These are phyloP conservation scores for Aureobasidium sp. DNA, from an alignment of 2,329 filamentous ascomycete species.

Conservation along the genomic window DNA sequence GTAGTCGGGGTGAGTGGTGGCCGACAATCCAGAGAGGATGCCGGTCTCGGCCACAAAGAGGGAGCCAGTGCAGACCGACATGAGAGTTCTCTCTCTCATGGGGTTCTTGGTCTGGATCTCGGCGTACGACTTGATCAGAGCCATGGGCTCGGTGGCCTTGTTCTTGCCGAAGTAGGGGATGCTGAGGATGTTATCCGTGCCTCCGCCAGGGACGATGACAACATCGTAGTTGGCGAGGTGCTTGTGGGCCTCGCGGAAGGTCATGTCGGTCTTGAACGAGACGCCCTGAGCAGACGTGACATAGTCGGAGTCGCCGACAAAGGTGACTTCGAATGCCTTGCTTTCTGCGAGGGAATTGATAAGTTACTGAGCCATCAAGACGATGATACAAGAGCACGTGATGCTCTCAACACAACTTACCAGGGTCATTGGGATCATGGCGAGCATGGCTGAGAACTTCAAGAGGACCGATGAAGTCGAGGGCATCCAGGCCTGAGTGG, in stretches of 20 bases:
- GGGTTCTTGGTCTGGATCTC: constrained; percentile 75
- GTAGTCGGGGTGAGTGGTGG: constrained; percentile 75
- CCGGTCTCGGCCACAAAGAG: constrained; percentile 70
- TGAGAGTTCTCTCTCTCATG: constrained; percentile 68
- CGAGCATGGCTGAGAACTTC: constrained; percentile 48
- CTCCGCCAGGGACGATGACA: constrained; percentile 68
- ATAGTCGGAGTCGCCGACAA: constrained; percentile 38
- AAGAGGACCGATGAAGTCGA: constrained; percentile 51
- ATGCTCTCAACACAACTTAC: constrained; percentile 27
- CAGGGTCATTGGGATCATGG: constrained; percentile 45
- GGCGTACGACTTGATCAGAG: constrained; percentile 66
- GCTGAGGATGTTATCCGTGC: constrained; percentile 50
- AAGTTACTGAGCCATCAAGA: not conserved
- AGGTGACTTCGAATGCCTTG: constrained; percentile 48
- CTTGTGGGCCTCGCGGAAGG: constrained; percentile 70
- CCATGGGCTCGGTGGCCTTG: constrained; percentile 57
- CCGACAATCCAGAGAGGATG: constrained; percentile 68
- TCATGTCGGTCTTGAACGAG: constrained; percentile 64
- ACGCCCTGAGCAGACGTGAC: constrained; percentile 54
- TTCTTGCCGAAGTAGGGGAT: constrained; percentile 35
- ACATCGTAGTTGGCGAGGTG: constrained; percentile 68
- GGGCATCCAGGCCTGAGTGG: constrained; percentile 47
- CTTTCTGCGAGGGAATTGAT: constrained; percentile 29
- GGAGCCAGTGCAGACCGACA: constrained; percentile 72
- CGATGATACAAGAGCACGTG: constrained; percentile 11